Base-by-base conservation (phyloP, 2,329 filamentous ascomycete species). In the Trichoderma cornu-damae region DNA sequence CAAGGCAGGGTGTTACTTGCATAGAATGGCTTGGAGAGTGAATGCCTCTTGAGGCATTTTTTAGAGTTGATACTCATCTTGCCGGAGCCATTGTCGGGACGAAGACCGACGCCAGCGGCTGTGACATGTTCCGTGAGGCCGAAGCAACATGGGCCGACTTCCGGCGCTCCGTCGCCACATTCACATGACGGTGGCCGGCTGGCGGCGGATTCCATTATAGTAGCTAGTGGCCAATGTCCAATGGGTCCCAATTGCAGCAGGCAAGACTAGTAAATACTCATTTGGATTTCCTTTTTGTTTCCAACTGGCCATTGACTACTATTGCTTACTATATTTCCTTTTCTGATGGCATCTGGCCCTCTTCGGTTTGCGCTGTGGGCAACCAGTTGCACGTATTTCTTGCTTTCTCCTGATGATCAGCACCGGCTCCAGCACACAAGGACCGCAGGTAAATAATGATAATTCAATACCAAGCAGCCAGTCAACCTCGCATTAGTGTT, bases 71-170 rank as follows among this genome's bases (percentile, higher is more conserved):
- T 6, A 18, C 6, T 14, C 38, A 11, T 6, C 38, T 22, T 35
- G 54, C 26, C 18, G 54, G 38, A 20, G 35, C 35, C 6, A 28
- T n/a, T 35, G 26, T 34, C 37, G 46, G 22, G 22, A 5, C 32
- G 24, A 46, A 47, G 18, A 20, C 32, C 42, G 42, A 28, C 34
- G 42, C 47, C 52, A 42, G 40, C 52, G 42, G 26, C 42, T 32
- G 52, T 34, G 52, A 37, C 16, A 47, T 47, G n/a, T 16, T 37
- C 52, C 52, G 42, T 42, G 52, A 55, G 32, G 42, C 52, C 42
- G 52, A 55, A 47, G 20, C 32, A n/a, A 18, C 18, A 43, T 28
- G 42, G 24, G 28, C 52, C 52, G 52, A 55, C 42, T 22, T 47
- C 52, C 52, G 51, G 42, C 42, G 6, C 30, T 8, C 40, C 40